Percentiles rank a stretch among this genome's conserved stretches.
These are phyloP conservation scores for Posidonia oceanica DNA, from an alignment of 116 monocot species.

Conservation along the genomic window DNA sequence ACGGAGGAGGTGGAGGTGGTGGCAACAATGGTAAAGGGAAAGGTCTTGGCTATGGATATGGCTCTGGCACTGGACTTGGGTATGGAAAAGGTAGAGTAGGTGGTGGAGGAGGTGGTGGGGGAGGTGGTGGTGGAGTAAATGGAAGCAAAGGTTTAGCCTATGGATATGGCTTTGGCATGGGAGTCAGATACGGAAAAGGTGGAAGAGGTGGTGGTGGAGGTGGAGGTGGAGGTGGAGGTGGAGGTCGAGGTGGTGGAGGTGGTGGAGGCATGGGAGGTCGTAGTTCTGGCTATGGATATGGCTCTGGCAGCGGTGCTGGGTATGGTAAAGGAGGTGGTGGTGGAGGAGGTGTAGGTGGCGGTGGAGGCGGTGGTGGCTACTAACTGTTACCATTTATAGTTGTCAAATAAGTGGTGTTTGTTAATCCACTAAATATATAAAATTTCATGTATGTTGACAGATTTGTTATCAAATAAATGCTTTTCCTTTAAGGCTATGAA, in stretches of 20 bases:
- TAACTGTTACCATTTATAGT: too few relatives aligned
- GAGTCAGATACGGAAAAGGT: not conserved
- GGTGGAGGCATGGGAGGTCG: not conserved
- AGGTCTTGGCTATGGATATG: not conserved
- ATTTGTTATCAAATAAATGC: too few relatives aligned
- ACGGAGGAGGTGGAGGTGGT: not conserved
- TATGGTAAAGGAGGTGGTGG: not conserved
- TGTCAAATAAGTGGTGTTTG: too few relatives aligned
- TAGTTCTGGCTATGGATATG: too few relatives aligned
- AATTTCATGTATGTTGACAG: too few relatives aligned
- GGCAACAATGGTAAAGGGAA: not conserved
- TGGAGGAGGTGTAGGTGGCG: too few relatives aligned
- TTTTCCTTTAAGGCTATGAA: too few relatives aligned
- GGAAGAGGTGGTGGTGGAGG: not conserved
- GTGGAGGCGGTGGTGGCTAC: too few relatives aligned
- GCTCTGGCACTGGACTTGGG: not conserved
- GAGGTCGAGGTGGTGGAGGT: not conserved
- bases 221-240: not conserved
- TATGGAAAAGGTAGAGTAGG: not conserved
- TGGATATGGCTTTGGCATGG: not conserved
- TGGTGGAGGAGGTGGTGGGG: not conserved
- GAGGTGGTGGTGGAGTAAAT: not conserved
- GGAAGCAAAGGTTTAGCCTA: not conserved
- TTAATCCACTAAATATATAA: too few relatives aligned
- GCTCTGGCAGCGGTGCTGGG: not conserved